Evolutionary conservation across 495 filamentous ascomycete species (phyloP).

Genomic region (Xylaria nigripes): DNA sequence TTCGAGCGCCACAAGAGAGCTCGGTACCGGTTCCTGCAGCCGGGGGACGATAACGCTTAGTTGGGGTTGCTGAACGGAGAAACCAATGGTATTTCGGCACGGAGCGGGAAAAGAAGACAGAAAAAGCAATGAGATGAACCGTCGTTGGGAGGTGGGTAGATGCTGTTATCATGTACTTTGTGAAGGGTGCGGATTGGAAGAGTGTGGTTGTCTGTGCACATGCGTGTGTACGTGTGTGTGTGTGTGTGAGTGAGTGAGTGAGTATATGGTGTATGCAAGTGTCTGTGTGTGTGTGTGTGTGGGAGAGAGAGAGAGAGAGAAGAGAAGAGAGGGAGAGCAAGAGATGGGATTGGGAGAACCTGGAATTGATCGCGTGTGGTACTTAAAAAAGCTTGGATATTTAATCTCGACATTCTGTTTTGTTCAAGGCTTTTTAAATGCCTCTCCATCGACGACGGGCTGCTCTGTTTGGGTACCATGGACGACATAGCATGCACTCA

Average conservation of each 20-base stretch:
- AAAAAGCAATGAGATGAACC: background rate
- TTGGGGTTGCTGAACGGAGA: background rate
- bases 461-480: too few species aligned
- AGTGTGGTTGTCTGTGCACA: too few species aligned
- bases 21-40: background rate
- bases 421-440: background rate
- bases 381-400: background rate
- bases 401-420: background rate
- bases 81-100: background rate
- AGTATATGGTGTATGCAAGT: too few species aligned
- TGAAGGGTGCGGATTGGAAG: too few species aligned
- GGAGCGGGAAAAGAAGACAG: background rate
- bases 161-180: background rate
- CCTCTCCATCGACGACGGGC: too few species aligned
- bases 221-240: too few species aligned
- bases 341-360: background rate
- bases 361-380: background rate
- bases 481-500: too few species aligned
- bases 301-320: too few species aligned
- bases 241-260: too few species aligned
- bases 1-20: constrained; percentile 1
- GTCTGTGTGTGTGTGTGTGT: too few species aligned
- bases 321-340: background rate
- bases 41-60: constrained; percentile 1
- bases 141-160: background rate